These are phyloP conservation scores for Fusarium xylarioides DNA, from an alignment of 2,329 filamentous ascomycete species.

Conservation along the genomic window DNA sequence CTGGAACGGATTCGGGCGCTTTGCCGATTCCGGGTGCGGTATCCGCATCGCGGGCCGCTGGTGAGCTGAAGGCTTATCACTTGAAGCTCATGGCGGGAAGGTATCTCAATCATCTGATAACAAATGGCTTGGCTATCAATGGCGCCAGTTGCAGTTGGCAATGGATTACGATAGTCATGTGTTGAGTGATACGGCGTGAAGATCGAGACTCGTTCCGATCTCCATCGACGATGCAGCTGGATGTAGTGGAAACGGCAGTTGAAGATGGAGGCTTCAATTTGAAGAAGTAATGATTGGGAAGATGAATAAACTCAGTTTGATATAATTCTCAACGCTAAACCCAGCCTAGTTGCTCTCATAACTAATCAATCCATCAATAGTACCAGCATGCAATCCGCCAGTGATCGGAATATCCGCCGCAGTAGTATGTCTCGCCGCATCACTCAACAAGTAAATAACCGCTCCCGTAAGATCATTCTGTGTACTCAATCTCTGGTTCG, in stretches of 20 bases:
- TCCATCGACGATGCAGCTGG: not conserved
- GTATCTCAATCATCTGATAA: not conserved
- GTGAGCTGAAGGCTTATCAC: not conserved
- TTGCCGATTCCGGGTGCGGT: not conserved
- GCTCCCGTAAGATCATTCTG: slow-evolving; percentile 55
- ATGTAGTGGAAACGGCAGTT: too few relatives aligned
- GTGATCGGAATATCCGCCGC: slow-evolving; percentile 56
- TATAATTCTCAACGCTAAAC: not conserved
- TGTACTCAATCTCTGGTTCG: slow-evolving; percentile 50
- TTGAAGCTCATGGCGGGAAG: not conserved
- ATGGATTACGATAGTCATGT: too few relatives aligned
- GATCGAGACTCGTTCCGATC: too few relatives aligned
- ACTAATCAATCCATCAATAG: slow-evolving; percentile 49
- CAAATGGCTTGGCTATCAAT: not conserved
- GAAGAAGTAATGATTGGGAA: fast-evolving
- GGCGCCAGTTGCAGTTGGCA: not conserved
- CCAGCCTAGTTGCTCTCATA: slow-evolving; percentile 36
- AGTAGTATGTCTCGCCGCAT: slow-evolving; percentile 55
- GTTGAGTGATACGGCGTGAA: not conserved
- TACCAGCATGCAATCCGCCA: slow-evolving; percentile 53
- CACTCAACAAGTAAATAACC: slow-evolving; percentile 54
- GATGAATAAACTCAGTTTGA: not conserved
- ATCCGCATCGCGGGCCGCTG: not conserved
- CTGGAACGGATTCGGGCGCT: not conserved
- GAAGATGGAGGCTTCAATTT: not conserved